Evolutionary conservation across 2,329 filamentous ascomycete species (phyloP), one percentile per base, ranked within the genome.

Genomic region (Teratosphaeriaceae sp.): DNA sequence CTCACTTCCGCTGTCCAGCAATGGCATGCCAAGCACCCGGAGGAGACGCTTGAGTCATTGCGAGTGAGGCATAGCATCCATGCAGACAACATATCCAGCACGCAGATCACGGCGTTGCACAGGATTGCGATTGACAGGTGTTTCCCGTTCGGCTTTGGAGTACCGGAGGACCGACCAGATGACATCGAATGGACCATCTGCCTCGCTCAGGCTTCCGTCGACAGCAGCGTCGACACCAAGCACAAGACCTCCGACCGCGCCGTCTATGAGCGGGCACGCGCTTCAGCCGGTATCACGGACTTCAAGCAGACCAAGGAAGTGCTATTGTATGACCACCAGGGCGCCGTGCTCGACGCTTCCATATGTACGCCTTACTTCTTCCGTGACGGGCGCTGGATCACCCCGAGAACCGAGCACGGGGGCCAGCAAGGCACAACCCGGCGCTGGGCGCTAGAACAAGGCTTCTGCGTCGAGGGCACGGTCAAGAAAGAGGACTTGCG

Each of bases 381-480:
- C 71, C 79, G 85, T 34, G 63, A 72, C 3, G 80, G 77, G 1
- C 67, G 69, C 38, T 97, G 90, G 90, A 75, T 88, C 6, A 95
- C 89, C 27, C 90, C 90, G 1, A 75, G 79, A 2, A 63, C 67
- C 2, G 60, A 63, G 2, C 82, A 79, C 45, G 90, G 90, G 31
- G 89, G 89, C 0, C 87, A 94, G 60, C 75, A 82, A 42, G 89
- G 89, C 1, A 92, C 85, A 5, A 87, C 84, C 5, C 77, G 90
- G 51, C 73, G 86, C 45, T 95, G 88, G 82, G 84, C 87, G n/a
- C 61, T 97, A 31, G 76, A 83, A 46, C 76, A 70, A 42, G 73
- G 74, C 0, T 66, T 92, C 34, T 88, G 78, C 41, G 70, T 74
- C 22, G 85, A 94, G 58, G 75, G 80, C 49, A 63, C 68, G 2